Evolutionary conservation across 148 eudicot species (phyloP), one percentile per base, ranked within the genome.

Genomic region (Camellia granthamiana): DNA sequence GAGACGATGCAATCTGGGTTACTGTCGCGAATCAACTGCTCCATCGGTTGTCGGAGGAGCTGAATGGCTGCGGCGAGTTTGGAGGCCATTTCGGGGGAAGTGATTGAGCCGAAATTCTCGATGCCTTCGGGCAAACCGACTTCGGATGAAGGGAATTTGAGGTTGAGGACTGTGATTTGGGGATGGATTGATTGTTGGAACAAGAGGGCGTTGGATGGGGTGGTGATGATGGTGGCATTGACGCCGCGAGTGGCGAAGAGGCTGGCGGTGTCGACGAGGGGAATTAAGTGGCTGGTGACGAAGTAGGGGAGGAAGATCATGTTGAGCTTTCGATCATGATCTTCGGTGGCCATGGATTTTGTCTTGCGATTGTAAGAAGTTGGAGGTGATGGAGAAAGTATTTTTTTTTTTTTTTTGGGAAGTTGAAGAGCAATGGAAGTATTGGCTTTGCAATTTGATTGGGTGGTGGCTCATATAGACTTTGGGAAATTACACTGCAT

Each of bases 211-310:
- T 87, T 90, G 46, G 23, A 21, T 60, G 85, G 87, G 68, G 91
- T 88, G 69, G 89, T 85, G 67, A 85, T 13, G 47, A 90, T 83
- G 74, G 89, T 86, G 70, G 81, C 81, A 30, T 80, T 63, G 12
- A 85, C 77, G 42, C 83, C 72, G 11, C 81, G 77, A 12, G 79
- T 0, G 43, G 89, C 84, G 11, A 88, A 84, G 5, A 85, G 86
- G n/a, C 84, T 80, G 0, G 86, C 87, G 1, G 78, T 78, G 84
- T 88, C 90, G 18, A 88, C 52, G 23, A 75, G 76, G 13, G 90
- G 92, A 80, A 86, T 84, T 69, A 82, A 59, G 75, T 90, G 92
- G 83, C 92, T 88, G 3, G 90, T 84, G 0, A 85, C 77, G 85
- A 88, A 83, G 4, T 88, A 74, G 5, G 90, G 92, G 18, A 88